Evolutionary conservation across 1,284 basidiomycete genomes (phyloP), one percentile per base, ranked within the genome.

Genomic region (Moniliella sp.): DNA sequence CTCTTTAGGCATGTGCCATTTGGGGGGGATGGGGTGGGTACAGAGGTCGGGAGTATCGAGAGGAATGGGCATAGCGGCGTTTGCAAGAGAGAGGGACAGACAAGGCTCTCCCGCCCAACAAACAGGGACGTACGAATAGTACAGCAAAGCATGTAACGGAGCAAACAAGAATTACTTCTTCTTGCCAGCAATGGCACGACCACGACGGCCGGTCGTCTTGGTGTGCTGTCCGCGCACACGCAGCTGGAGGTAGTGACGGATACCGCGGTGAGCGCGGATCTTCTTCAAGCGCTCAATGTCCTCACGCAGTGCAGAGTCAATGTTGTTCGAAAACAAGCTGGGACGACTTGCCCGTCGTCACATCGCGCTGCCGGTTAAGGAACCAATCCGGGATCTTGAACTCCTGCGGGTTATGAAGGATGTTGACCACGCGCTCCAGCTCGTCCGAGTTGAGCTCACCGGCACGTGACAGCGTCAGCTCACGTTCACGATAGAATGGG

Each of bases 341-440:
- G 37, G 71, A 74, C 70, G 86, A 76, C 70, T 94, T 97, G 63
- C 91, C 91, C 57, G n/a, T 94, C 88, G 48, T 73, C 42, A 94
- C 84, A 64, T 99, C 88, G 11, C 15, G 18, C 66, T 97, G 88
- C 67, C 91, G n/a, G 80, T 97, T 97, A 64, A 97, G 66, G 75
- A 97, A 94, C 91, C 91, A 97, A 33, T 74, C 72, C 25, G 88
- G 83, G 64, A 97, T 94, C 72, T 99, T 99, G 78, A 93, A 99
- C 65, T 97, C 88, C 25, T 80, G 80, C 19, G 91, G 91, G 69
- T 88, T 93, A n/a, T n/a, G 91, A 99, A n/a, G 91, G 67, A 99
- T 97, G 50, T 81, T 94, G 50, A 99, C 91, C 49, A 99, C 74
- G 49, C 91, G 83, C 71, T 99, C 91, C 32, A 99, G 78, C 69